Evolutionary conservation across 2,329 filamentous ascomycete genomes (phyloP).

Genomic region (Penicillium sp.): DNA sequence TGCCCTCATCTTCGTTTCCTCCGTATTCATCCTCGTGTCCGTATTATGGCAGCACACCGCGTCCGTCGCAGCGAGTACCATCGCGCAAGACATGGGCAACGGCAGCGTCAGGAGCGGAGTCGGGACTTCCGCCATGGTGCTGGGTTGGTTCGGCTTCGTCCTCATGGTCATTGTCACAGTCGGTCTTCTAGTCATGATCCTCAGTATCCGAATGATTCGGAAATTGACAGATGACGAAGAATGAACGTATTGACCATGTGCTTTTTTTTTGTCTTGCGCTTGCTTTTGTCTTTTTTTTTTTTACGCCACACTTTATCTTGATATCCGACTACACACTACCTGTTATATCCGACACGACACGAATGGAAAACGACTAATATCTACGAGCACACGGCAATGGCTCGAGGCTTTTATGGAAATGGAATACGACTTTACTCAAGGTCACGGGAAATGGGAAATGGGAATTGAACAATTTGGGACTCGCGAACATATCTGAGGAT

Average conservation of each 20-base stretch:
- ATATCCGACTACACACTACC: neutral
- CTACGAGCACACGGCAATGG: conserved; percentile 15
- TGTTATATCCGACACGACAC: conserved; percentile 16
- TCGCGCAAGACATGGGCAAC: conserved; percentile 90
- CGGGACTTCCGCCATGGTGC: conserved; percentile 91
- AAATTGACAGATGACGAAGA: conserved; percentile 53
- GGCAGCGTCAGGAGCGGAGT: conserved; percentile 83
- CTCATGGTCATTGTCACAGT: conserved; percentile 94
- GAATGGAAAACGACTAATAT: conserved; percentile 28
- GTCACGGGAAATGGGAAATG: conserved; percentile 13
- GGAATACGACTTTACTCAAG: conserved; percentile 6
- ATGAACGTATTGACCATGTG: conserved; percentile 7
- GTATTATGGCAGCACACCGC: conserved; percentile 75
- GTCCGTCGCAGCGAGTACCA: conserved; percentile 89
- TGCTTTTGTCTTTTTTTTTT: conserved; percentile 7
- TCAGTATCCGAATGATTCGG: conserved; percentile 81
- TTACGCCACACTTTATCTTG: neutral
- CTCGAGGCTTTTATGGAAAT: conserved; percentile 15
- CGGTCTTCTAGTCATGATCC: conserved; percentile 90
- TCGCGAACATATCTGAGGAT: conserved; percentile 21
- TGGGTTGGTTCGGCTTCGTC: conserved; percentile 96
- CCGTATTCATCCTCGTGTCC: conserved; percentile 65
- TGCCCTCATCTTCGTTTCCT: conserved; percentile 78
- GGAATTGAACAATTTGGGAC: conserved; percentile 17
- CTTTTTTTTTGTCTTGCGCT: conserved; percentile 9